Percentiles rank a stretch among this genome's conserved stretches.
phyloP scores from a whole-genome alignment of 176 grass and related monocot species.

The Alloteropsis semialata region DNA sequence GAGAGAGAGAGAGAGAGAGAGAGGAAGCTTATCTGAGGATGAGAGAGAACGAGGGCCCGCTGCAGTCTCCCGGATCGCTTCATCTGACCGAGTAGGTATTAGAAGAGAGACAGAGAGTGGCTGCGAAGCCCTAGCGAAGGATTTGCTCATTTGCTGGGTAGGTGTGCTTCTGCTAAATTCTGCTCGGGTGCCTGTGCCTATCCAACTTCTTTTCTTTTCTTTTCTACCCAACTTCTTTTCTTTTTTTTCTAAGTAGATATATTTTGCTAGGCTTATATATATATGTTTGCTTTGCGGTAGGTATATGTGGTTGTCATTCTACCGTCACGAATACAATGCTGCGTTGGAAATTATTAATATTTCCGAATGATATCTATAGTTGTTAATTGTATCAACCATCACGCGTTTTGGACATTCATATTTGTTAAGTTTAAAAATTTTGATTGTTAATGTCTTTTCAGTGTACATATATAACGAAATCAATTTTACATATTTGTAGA shows the following conservation, averaged over 20 bases:
- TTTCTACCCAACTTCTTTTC: too few relatives aligned
- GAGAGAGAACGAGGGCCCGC: constrained; percentile 14
- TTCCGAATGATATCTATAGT: not conserved
- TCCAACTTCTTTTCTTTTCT: not conserved
- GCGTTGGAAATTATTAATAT: too few relatives aligned
- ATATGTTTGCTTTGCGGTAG: not conserved
- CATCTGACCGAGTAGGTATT: constrained; percentile 56
- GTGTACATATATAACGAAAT: too few relatives aligned
- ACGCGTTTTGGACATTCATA: not conserved
- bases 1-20: not conserved
- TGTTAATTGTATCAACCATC: not conserved
- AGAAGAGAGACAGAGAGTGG: constrained; percentile 25
- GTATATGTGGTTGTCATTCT: too few relatives aligned
- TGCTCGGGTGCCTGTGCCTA: not conserved
- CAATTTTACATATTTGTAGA: too few relatives aligned
- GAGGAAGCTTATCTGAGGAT: not conserved
- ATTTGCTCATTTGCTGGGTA: constrained; percentile 28
- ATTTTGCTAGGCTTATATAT: not conserved
- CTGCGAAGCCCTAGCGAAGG: constrained; percentile 32
- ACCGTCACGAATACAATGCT: too few relatives aligned
- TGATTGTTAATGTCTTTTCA: too few relatives aligned
- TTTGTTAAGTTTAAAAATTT: not conserved
- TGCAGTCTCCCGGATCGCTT: constrained; percentile 21
- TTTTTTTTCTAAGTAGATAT: too few relatives aligned
- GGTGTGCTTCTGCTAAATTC: constrained; percentile 24